Base-by-base conservation (phyloP, 768 basidiomycete genomes). In the Exsudoporus frostii region DNA sequence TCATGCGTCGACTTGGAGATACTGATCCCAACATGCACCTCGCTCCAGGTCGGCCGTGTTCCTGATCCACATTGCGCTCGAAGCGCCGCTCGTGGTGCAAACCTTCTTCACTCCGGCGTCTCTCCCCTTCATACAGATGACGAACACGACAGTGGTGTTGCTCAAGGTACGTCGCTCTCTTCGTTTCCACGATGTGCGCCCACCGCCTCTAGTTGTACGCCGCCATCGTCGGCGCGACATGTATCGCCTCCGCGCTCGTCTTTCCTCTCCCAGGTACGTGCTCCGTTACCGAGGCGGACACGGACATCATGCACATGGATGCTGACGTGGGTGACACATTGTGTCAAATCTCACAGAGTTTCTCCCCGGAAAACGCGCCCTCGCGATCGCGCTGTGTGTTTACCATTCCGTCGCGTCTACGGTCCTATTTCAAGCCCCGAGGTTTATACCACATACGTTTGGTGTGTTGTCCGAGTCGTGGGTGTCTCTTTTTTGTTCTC, bases 311-410 rank as follows among this genome's bases (percentile, higher is more conserved):
- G n/a, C n/a, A n/a, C n/a, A n/a, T n/a, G 25, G 25, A 42, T n/a
- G 5, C 45, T 45, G 20, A 45, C 19, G 8, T 11, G 5, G 14
- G 2, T 9, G 27, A 9, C 4, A 4, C 3, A 3, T 32, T 5
- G 13, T 30, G 19, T 32, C 15, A 11, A 7, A 29, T 19, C 14
- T 30, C 4, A n/a, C 45, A 47, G 90, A 92, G 60, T 91, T 88
- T 68, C 72, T 92, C 3, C 91, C 90, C 0, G 90, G 90, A 11
- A 93, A 93, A 73, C 83, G 91, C 15, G 91, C 88, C 0, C 69
- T 92, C 9, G 91, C 87, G 2, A 84, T 93, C 27, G 82, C 76
- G 10, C 78, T 93, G 2, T 84, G 85, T 56, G 61, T 91, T 14
- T 93, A 92, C 67, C 90, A 93, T 67, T 83, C 76, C 53, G 69